Evolutionary conservation across 495 filamentous ascomycete genomes (phyloP).

Genomic region (Tuber brumale): DNA sequence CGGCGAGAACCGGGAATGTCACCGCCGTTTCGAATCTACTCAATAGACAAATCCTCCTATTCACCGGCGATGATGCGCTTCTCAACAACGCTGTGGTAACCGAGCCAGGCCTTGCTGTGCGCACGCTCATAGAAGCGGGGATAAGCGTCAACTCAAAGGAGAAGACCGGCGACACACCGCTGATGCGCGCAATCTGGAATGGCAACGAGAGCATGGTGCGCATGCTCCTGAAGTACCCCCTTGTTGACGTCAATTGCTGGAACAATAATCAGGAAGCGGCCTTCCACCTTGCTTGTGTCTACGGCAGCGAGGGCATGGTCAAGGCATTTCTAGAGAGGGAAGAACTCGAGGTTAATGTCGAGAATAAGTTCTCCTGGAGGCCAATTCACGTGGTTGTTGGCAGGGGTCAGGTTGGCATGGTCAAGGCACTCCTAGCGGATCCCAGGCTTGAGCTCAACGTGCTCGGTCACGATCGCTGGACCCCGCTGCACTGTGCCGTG

Average conservation of each 20-base stretch:
- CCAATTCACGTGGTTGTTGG: not conserved
- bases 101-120: not conserved
- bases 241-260: slow-evolving; percentile 1
- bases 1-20: not conserved
- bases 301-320: not conserved
- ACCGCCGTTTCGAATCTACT: not conserved
- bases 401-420: slow-evolving; percentile 1
- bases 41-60: not conserved
- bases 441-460: not conserved
- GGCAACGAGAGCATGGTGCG: slow-evolving; percentile 1
- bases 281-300: not conserved
- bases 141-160: not conserved
- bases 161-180: not conserved
- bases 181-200: slow-evolving; percentile 1
- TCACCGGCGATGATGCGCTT: not conserved
- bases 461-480: not conserved
- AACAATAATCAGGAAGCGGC: not conserved
- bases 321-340: not conserved
- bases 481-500: slow-evolving; percentile 14
- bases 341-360: not conserved
- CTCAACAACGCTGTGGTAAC: not conserved
- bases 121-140: slow-evolving; percentile 3
- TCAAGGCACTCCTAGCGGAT: not conserved
- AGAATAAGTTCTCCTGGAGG: not conserved
- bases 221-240: not conserved